Conservation (phyloP, 1,284 basidiomycete species). For the Ganoderma lingzhi region DNA sequence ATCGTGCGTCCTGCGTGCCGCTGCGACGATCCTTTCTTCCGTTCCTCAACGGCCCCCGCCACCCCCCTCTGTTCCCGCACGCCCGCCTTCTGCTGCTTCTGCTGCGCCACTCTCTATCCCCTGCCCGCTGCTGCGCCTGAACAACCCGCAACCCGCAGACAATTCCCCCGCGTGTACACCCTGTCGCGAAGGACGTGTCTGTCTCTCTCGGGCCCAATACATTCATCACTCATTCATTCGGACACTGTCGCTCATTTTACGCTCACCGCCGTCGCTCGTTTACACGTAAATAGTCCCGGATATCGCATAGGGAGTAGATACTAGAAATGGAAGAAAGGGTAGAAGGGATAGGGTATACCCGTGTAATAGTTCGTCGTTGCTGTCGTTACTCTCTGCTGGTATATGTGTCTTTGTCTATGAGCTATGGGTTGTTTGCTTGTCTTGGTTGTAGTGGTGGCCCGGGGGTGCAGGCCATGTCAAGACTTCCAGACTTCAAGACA, state of each 20-base stretch:
- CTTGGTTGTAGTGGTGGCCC: background rate
- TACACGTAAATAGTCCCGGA: background rate
- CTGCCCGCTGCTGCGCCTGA: background rate
- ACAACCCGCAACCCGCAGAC: background rate
- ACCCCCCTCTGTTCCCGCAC: background rate
- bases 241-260: slow-evolving; percentile 6
- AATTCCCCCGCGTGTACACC: background rate
- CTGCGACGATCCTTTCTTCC: background rate
- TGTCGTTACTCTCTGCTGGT: slow-evolving; percentile 4
- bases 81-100: background rate
- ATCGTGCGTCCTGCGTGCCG: background rate
- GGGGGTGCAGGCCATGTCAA: background rate
- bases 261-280: slow-evolving; percentile 3
- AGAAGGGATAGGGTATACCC: slow-evolving; percentile 2
- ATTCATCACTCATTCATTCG: slow-evolving; percentile 6
- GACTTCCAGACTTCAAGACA: background rate
- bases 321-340: background rate
- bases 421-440: slow-evolving; percentile 3
- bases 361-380: background rate
- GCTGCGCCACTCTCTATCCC: background rate
- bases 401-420: background rate
- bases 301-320: background rate
- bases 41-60: background rate
- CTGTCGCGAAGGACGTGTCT: background rate
- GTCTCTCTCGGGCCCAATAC: background rate